phyloP scores from a whole-genome alignment of 2,329 filamentous ascomycete species.

The Xylaria sp. region DNA sequence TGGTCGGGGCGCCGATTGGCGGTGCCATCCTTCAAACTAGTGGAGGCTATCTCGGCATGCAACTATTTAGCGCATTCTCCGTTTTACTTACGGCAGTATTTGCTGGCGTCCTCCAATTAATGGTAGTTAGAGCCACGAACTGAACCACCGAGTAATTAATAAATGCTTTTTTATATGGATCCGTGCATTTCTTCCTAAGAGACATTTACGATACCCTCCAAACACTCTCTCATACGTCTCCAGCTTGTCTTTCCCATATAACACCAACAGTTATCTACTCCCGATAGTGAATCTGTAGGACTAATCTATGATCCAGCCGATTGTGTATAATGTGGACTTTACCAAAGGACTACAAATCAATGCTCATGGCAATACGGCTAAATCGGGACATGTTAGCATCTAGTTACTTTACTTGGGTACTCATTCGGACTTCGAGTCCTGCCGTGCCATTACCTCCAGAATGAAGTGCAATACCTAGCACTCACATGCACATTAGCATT shows the following conservation, averaged over 20 bases:
- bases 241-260: too few species aligned
- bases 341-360: too few species aligned
- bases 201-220: too few species aligned
- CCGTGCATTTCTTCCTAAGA: neutral
- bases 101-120: slow-evolving; percentile 31
- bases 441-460: neutral
- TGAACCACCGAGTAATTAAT: slow-evolving; percentile 10
- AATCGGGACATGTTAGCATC: too few species aligned
- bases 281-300: too few species aligned
- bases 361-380: too few species aligned
- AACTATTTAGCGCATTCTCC: slow-evolving; percentile 47
- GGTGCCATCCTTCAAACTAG: slow-evolving; percentile 51
- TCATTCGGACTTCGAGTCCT: neutral
- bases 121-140: slow-evolving; percentile 21
- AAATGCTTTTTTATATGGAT: neutral
- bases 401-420: too few species aligned
- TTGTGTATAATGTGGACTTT: too few species aligned
- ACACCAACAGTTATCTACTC: too few species aligned
- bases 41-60: slow-evolving; percentile 47
- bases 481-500: neutral
- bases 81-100: slow-evolving; percentile 42
- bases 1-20: slow-evolving; percentile 55
- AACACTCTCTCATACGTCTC: neutral
- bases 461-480: neutral
- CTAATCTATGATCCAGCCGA: too few species aligned